These are phyloP conservation scores for Fusarium xylarioides DNA, from an alignment of 2,329 filamentous ascomycete species.

Conservation along the genomic window DNA sequence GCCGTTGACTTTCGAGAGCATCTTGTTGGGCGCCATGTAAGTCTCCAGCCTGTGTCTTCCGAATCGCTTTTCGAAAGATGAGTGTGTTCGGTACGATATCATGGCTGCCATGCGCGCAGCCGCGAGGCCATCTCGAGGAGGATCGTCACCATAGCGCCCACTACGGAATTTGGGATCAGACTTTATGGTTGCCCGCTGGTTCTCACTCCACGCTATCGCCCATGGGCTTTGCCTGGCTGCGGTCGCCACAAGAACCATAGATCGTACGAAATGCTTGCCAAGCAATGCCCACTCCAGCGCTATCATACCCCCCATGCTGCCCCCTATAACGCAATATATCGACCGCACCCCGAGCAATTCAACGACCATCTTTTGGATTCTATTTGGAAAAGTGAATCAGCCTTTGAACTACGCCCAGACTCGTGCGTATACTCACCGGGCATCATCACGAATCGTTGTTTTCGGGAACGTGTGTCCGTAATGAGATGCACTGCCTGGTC, in stretches of 20 bases:
- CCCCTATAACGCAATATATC: not conserved
- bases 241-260: not conserved
- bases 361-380: not conserved
- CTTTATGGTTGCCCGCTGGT: not conserved
- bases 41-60: not conserved
- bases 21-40: not conserved
- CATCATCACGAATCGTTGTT: not conserved
- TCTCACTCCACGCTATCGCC: not conserved
- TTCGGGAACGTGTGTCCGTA: not conserved
- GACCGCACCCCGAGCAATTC: not conserved
- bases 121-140: not conserved
- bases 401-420: not conserved
- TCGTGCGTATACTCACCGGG: not conserved
- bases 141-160: not conserved
- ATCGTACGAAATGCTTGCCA: not conserved
- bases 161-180: not conserved
- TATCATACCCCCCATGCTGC: not conserved
- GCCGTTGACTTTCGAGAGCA: not conserved
- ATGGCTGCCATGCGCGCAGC: not conserved
- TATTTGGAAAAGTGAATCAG: not conserved
- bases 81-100: not conserved
- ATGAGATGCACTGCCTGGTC: not conserved
- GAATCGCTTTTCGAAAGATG: not conserved
- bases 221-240: not conserved
- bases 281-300: not conserved